Conservation (phyloP, 192 early-diverging fungal species). For the Coemansia sp. region DNA sequence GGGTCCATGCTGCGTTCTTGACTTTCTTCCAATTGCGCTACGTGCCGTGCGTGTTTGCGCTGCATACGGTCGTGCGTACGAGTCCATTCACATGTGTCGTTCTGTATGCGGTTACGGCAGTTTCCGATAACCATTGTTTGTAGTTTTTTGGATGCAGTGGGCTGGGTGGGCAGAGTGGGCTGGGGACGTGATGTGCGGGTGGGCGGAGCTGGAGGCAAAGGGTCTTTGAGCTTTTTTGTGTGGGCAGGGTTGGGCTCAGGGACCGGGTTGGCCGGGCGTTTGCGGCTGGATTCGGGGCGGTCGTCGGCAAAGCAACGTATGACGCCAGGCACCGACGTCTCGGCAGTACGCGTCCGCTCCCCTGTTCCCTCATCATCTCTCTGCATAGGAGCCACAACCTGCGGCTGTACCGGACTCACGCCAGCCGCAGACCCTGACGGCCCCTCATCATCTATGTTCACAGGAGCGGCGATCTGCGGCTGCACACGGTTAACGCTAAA, state of each 20-base stretch:
- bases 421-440: background rate
- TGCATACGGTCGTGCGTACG: conserved; percentile 12
- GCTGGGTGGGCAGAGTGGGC: background rate
- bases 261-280: background rate
- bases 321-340: conserved; percentile 26
- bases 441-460: background rate
- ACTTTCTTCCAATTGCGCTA: conserved; percentile 15
- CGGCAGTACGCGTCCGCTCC: background rate
- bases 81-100: conserved; percentile 27
- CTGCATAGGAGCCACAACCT: background rate
- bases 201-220: background rate
- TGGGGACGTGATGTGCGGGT: too few relatives aligned
- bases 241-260: background rate
- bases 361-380: background rate
- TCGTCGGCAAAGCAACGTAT: conserved; percentile 14
- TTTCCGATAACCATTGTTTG: conserved; percentile 22
- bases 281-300: conserved; percentile 2
- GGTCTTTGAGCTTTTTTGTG: too few relatives aligned
- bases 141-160: conserved; percentile 17
- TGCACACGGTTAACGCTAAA: conserved; percentile 25
- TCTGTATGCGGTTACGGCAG: conserved; percentile 37
- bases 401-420: background rate
- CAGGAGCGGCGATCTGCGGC: conserved; percentile 1
- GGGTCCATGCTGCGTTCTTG: background rate
- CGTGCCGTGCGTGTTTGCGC: conserved; percentile 12